Percentiles rank a stretch among this genome's conserved stretches.
phyloP scores from a whole-genome alignment of 495 filamentous ascomycete genomes.

The Penicillium pancosmium region DNA sequence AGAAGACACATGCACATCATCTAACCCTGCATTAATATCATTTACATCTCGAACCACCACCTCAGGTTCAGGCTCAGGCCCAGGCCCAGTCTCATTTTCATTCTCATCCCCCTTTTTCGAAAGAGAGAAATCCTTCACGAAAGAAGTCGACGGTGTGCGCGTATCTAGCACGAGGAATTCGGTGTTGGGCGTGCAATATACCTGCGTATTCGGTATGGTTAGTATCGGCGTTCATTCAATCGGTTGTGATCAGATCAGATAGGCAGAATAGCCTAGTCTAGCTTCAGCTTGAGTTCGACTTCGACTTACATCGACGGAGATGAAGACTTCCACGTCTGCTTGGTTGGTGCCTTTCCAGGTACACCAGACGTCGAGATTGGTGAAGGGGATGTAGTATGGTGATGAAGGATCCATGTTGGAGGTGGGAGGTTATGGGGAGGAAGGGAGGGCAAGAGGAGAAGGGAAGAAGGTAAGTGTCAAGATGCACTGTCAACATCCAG shows the following conservation, averaged over 20 bases:
- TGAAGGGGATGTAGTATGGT: slow-evolving; percentile 17
- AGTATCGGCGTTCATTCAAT: no score
- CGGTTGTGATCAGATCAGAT: neutral
- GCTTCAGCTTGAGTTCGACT: neutral
- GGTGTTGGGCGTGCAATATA: neutral
- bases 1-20: no score
- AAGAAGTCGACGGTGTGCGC: no score
- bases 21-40: no score
- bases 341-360: slow-evolving; percentile 36
- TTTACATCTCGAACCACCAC: no score
- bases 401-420: slow-evolving; percentile 16
- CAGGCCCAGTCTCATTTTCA: no score
- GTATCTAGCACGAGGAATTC: neutral
- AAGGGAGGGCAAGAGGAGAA: neutral
- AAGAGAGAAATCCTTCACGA: no score
- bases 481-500: no score
- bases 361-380: slow-evolving; percentile 37
- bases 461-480: neutral
- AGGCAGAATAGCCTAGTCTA: no score
- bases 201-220: no score
- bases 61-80: no score
- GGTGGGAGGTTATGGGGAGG: neutral
- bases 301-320: slow-evolving; percentile 37
- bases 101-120: no score
- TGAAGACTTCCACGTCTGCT: slow-evolving; percentile 30